Conservation (phyloP, 2,329 filamentous ascomycete species). For the Epichloe sylvatica region DNA sequence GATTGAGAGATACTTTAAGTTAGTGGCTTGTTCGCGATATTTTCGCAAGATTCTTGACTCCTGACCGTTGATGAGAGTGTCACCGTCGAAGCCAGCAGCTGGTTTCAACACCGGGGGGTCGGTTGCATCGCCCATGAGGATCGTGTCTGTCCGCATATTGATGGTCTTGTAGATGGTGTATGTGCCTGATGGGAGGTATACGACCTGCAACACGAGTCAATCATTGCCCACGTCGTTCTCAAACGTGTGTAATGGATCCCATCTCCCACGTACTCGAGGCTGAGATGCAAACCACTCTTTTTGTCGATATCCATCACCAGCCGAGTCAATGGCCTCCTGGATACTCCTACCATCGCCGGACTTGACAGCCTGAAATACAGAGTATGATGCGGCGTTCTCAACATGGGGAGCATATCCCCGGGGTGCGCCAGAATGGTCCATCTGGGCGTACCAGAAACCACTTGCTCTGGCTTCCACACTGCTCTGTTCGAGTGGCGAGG, state of each 20-base stretch:
- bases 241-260: neutral
- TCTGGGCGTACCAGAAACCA: conserved; percentile 29
- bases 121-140: conserved; percentile 32
- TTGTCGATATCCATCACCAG: conserved; percentile 20
- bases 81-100: conserved; percentile 20
- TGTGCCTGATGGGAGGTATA: conserved; percentile 29
- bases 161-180: conserved; percentile 27
- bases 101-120: conserved; percentile 30
- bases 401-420: conserved; percentile 27
- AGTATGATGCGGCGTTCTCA: conserved; percentile 22
- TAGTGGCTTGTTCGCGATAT: neutral
- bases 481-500: conserved; percentile 5
- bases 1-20: neutral
- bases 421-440: conserved; percentile 24
- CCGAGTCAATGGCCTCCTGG: conserved; percentile 25
- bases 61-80: conserved; percentile 21
- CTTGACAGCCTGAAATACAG: conserved; percentile 24
- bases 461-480: conserved; percentile 4
- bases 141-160: conserved; percentile 28
- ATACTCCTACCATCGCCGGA: conserved; percentile 24
- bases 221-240: neutral
- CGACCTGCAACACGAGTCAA: conserved; percentile 13
- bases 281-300: conserved; percentile 27
- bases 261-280: conserved; percentile 19
- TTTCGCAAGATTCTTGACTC: neutral